Evolutionary conservation across 2,329 filamentous ascomycete species (phyloP).

Genomic region (Herpomyces periplanetae): DNA sequence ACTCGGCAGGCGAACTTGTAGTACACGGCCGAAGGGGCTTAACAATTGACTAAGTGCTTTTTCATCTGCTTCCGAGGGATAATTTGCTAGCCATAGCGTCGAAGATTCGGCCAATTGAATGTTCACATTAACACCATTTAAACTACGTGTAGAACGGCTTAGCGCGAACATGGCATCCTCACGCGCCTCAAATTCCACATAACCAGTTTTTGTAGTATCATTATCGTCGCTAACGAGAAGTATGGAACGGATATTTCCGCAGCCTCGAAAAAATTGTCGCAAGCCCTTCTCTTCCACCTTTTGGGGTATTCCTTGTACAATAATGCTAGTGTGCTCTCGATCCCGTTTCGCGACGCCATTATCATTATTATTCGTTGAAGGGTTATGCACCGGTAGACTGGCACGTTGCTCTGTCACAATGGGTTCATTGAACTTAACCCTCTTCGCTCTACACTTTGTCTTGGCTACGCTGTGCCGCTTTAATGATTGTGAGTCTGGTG

Average conservation of each 20-base stretch:
- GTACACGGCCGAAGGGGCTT: conserved; percentile 31
- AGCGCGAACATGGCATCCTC: conserved; percentile 49
- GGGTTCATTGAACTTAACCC: conserved; percentile 14
- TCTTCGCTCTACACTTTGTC: conserved; percentile 21
- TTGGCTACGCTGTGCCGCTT: conserved; percentile 13
- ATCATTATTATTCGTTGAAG: conserved; percentile 5
- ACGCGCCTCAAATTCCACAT: conserved; percentile 44
- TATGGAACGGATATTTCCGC: conserved; percentile 43
- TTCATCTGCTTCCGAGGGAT: conserved; percentile 34
- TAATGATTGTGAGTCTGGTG: conserved; percentile 24
- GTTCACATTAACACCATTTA: conserved; percentile 28
- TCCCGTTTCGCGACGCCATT: conserved; percentile 23
- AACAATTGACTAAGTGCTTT: conserved; percentile 25
- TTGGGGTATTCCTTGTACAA: conserved; percentile 33
- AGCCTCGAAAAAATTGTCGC: conserved; percentile 63
- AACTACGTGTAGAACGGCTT: conserved; percentile 37
- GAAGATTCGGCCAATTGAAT: conserved; percentile 35
- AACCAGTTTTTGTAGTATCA: conserved; percentile 20
- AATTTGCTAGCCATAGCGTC: conserved; percentile 69
- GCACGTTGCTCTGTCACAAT: conserved; percentile 4
- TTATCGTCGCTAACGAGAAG: conserved; percentile 22
- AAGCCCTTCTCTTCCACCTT: conserved; percentile 29
- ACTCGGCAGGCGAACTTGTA: conserved; percentile 58
- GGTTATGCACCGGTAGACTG: conserved; percentile 7
- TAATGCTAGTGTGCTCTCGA: conserved; percentile 52